Evolutionary conservation across 2,329 filamentous ascomycete genomes (phyloP).

Genomic region (Annulohypoxylon truncatum): DNA sequence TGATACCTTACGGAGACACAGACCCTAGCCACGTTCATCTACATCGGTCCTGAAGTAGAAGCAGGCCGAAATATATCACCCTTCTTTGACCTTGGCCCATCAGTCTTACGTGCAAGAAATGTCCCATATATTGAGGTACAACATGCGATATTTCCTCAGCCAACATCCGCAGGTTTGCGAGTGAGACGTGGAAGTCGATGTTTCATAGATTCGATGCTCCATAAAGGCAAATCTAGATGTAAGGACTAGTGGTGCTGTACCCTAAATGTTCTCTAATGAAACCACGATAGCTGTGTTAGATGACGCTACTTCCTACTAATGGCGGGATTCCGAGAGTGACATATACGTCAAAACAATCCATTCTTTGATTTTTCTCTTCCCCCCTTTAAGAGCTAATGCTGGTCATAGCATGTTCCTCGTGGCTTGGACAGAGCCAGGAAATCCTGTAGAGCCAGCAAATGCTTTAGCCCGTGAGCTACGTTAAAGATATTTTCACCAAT

Average conservation of each 20-base stretch:
- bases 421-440: constrained; percentile 10
- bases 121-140: constrained; percentile 18
- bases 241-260: neutral
- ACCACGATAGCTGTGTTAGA: constrained; percentile 26
- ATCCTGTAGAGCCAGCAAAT: constrained; percentile 12
- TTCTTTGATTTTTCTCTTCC: neutral
- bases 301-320: constrained; percentile 44
- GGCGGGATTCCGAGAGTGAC: constrained; percentile 40
- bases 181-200: constrained; percentile 3
- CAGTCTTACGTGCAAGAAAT: neutral
- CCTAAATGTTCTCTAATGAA: constrained; percentile 36
- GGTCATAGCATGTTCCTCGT: constrained; percentile 33
- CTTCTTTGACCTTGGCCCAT: constrained; percentile 26
- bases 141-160: constrained; percentile 3
- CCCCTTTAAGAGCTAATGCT: neutral
- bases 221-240: constrained; percentile 21
- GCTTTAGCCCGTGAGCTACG: constrained; percentile 23
- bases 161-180: constrained; percentile 22
- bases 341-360: constrained; percentile 19
- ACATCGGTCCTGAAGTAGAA: constrained; percentile 29
- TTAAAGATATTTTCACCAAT: constrained; percentile 7
- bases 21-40: constrained; percentile 31
- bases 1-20: constrained; percentile 28
- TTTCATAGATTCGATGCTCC: constrained; percentile 37
- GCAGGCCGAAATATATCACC: constrained; percentile 26